phyloP scores from a whole-genome alignment of 2,329 filamentous ascomycete species.

The Hysterium pulicare region DNA sequence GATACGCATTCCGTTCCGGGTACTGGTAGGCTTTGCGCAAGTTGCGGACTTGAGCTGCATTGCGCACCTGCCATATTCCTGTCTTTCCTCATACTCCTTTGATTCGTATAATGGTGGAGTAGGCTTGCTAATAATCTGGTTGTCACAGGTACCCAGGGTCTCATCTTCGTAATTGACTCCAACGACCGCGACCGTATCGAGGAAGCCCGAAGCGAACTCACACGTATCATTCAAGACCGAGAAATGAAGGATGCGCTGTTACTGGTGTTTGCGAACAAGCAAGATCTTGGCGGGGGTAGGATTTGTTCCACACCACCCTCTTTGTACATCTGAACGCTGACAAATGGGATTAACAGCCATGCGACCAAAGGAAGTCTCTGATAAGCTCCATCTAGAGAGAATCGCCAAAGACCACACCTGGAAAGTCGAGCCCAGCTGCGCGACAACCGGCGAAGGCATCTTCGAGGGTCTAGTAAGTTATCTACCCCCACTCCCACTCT shows the following conservation, averaged over 20 bases:
- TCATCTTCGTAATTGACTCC: conserved; percentile 99
- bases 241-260: conserved; percentile 97
- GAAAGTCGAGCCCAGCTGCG: conserved; percentile 54
- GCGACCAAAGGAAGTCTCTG: conserved; percentile 50
- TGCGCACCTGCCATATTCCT: not conserved
- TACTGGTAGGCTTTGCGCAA: conserved; percentile 25
- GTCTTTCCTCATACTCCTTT: not conserved
- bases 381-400: conserved; percentile 46
- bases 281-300: conserved; percentile 87
- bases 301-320: conserved; percentile 18
- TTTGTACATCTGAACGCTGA: not conserved
- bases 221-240: conserved; percentile 98
- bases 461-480: conserved; percentile 48
- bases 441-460: conserved; percentile 52
- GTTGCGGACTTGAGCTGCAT: conserved; percentile 12
- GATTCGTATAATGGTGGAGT: no score
- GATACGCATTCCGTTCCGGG: conserved; percentile 19
- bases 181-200: conserved; percentile 98
- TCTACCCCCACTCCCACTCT: not conserved
- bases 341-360: conserved; percentile 36
- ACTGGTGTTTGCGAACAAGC: conserved; percentile 99
- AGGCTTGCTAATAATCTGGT: no score
- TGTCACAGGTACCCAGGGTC: conserved; percentile 76
- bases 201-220: conserved; percentile 93
- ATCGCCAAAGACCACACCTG: conserved; percentile 52